phyloP scores from a whole-genome alignment of 768 basidiomycete genomes.

The Paxillus involutus region DNA sequence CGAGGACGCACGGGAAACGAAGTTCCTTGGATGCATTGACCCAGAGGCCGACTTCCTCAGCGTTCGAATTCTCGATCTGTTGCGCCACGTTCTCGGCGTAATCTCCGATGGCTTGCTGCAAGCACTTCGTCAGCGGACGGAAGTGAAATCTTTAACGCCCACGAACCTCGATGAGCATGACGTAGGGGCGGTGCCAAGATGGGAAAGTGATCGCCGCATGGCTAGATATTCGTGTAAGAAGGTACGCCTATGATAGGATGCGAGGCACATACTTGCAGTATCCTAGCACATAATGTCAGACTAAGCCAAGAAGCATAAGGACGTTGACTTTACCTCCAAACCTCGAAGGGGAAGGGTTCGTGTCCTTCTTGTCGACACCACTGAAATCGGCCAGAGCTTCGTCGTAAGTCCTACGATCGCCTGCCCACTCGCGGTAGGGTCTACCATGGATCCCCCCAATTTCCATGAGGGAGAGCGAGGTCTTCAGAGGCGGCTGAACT shows the following conservation, averaged over 20 bases:
- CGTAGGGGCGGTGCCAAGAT: slow-evolving; percentile 28
- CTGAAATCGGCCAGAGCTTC: slow-evolving; percentile 19
- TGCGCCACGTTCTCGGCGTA: slow-evolving; percentile 21
- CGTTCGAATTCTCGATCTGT: slow-evolving; percentile 22
- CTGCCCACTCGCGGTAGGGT: slow-evolving; percentile 24
- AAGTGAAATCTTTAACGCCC: neutral
- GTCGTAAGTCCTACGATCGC: slow-evolving; percentile 16
- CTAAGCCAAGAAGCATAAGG: neutral
- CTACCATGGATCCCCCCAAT: slow-evolving; percentile 25
- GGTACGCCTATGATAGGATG: neutral
- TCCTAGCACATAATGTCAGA: slow-evolving; percentile 8
- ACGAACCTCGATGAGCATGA: slow-evolving; percentile 25
- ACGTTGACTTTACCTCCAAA: slow-evolving; percentile 20
- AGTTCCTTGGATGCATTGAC: slow-evolving; percentile 19
- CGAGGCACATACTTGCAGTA: slow-evolving; percentile 25
- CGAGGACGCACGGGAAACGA: slow-evolving; percentile 26
- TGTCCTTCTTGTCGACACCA: slow-evolving; percentile 23
- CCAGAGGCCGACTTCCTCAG: slow-evolving; percentile 19
- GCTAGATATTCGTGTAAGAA: slow-evolving; percentile 4
- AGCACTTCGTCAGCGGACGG: neutral
- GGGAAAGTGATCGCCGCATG: slow-evolving; percentile 22
- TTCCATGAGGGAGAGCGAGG: slow-evolving; percentile 16
- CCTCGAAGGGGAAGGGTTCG: slow-evolving; percentile 21
- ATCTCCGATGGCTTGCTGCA: slow-evolving; percentile 29
- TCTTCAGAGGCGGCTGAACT: slow-evolving; percentile 9